Evolutionary conservation across 805 yeast genomes (phyloP).

Genomic region (Zygoascus ofunaensis): DNA sequence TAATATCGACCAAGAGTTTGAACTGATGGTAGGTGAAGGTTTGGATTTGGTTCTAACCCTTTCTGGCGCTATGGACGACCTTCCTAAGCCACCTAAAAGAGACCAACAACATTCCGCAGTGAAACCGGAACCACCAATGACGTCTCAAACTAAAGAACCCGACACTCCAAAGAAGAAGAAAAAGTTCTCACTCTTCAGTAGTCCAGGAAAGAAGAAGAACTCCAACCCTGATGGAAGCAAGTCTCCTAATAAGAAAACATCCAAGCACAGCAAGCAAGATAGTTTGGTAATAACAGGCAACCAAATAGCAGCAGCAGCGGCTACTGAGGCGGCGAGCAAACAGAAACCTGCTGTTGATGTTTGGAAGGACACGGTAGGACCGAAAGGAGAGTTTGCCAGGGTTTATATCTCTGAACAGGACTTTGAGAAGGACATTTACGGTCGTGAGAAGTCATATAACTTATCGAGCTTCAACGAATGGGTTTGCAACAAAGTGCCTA

Average conservation of each 20-base stretch:
- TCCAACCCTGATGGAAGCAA: background rate
- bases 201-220: constrained; percentile 12
- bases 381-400: constrained; percentile 48
- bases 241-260: too few species aligned
- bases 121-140: background rate
- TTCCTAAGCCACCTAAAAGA: constrained; percentile 3
- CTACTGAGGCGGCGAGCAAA: background rate
- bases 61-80: constrained; percentile 36
- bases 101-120: background rate
- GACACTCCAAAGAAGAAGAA: constrained; percentile 14
- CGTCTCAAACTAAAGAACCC: constrained; percentile 4
- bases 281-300: background rate
- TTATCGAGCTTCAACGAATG: constrained; percentile 75
- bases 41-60: constrained; percentile 64
- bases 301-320: constrained; percentile 4
- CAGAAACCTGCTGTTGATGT: constrained; percentile 6
- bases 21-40: constrained; percentile 51
- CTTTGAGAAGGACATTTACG: constrained; percentile 47
- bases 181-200: constrained; percentile 13
- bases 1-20: constrained; percentile 65
- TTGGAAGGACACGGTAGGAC: constrained; percentile 14
- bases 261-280: background rate
- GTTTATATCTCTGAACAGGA: constrained; percentile 56
- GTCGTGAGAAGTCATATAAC: constrained; percentile 42
- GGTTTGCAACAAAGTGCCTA: constrained; percentile 27